Base-by-base conservation (phyloP, 1,284 basidiomycete species). In the Leccinum pachyderme region DNA sequence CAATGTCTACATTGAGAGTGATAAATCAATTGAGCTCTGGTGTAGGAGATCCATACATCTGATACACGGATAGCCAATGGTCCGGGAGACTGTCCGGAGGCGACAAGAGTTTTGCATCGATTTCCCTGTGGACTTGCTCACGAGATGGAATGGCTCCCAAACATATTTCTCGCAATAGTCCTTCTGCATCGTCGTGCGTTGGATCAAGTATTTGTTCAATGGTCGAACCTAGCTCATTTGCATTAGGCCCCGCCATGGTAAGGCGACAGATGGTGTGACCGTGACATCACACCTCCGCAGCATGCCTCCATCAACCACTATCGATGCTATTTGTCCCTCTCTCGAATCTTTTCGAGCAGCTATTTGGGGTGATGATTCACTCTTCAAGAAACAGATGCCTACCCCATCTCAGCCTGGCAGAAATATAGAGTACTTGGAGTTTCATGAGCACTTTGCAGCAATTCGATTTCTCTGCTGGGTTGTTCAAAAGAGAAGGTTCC, bases 31-130 rank as follows among this genome's bases (percentile, higher is more conserved):
- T 28, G 49, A 55, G 51, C 45, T 4, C n/a, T 31, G 51, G 54
- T 39, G 18, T 5, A 39, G 57, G 47, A 43, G 37, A 59, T 28
- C 53, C 84, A 64, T 73, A 92, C 90, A 87, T 75, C 77, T 92
- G 89, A 67, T 91, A 90, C 35, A 77, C 79, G 37, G 85, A 78
- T 52, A 92, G 75, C 86, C 87, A 89, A 58, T 89, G 84, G 11
- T 77, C 71, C 3, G 87, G 88, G 13, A 92, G 71, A 35, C 68
- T 74, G 43, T 79, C 75, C 54, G 78, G 81, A 4, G 89, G 89
- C 12, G 85, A 71, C n/a, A 92, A 75, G 18, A 91, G 73, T 56
- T 80, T 81, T 54, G 81, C 73, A 65, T 91, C 88, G 56, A 93
- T 86, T 57, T 86, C 81, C 49, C 69, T 74, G 65, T 85, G 78